phyloP scores from a whole-genome alignment of 352 stramenopile genomes.

The Hyaloperonospora brassicae region DNA sequence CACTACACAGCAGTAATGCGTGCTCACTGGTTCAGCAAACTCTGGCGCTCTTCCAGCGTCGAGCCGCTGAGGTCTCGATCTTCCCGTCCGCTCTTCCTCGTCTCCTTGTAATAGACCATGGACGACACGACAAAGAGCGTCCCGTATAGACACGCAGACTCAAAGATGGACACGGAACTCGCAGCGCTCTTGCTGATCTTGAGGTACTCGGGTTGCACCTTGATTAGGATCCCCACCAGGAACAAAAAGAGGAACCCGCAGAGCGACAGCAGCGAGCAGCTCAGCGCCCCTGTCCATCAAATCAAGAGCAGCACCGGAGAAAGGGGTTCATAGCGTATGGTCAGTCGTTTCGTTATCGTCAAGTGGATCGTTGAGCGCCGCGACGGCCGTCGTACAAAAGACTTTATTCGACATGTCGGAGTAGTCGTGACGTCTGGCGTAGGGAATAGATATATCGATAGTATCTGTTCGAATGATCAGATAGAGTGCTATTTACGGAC shows the following conservation, averaged over 20 bases:
- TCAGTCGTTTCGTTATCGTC: too few species aligned
- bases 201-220: constrained; percentile 78
- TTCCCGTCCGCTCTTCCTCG: constrained; percentile 33
- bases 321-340: not conserved
- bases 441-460: too few species aligned
- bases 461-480: too few species aligned
- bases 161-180: constrained; percentile 55
- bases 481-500: too few species aligned
- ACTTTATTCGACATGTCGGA: constrained; percentile 10
- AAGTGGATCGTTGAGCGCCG: too few species aligned
- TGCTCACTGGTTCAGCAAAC: constrained; percentile 46
- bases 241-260: constrained; percentile 72
- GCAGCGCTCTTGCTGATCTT: constrained; percentile 71
- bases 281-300: constrained; percentile 43
- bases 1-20: not conserved
- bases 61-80: constrained; percentile 38
- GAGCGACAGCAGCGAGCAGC: constrained; percentile 66
- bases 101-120: constrained; percentile 62
- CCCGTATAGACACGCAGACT: constrained; percentile 62
- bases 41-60: constrained; percentile 51
- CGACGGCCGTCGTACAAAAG: constrained; percentile 27
- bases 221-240: constrained; percentile 52
- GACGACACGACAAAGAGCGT: constrained; percentile 64
- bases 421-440: too few species aligned
- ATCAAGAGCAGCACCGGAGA: not conserved